phyloP scores from a whole-genome alignment of 1,284 basidiomycete genomes.

The Schizophyllum amplum region DNA sequence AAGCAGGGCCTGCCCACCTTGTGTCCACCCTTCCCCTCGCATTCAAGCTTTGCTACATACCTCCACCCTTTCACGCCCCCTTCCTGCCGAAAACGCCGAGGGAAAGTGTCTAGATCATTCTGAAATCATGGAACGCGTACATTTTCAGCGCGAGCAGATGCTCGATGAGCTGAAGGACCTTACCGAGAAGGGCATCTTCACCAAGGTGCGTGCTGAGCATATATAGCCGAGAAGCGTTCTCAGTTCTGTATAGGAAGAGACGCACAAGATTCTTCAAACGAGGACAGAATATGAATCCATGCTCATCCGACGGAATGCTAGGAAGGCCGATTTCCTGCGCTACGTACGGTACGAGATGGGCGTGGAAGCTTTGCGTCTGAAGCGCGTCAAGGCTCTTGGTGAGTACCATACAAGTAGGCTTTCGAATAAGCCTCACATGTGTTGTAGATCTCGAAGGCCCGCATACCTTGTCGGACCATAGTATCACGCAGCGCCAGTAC shows the following conservation, averaged over 20 bases:
- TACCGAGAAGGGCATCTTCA: constrained; percentile 82
- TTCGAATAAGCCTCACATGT: constrained; percentile 1
- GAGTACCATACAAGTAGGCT: constrained; percentile 21
- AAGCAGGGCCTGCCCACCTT: too few relatives aligned
- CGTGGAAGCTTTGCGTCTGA: constrained; percentile 73
- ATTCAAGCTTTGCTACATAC: too few relatives aligned
- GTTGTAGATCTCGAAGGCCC: constrained; percentile 39
- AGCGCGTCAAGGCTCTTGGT: constrained; percentile 71
- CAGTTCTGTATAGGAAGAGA: constrained; percentile 49
- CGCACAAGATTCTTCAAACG: constrained; percentile 80
- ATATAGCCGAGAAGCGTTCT: constrained; percentile 8
- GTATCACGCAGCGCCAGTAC: constrained; percentile 75
- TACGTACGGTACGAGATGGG: constrained; percentile 92
- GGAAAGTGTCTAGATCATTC: too few relatives aligned
- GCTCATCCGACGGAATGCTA: constrained; percentile 75
- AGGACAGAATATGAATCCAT: constrained; percentile 81
- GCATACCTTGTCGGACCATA: constrained; percentile 71
- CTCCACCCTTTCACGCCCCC: too few relatives aligned
- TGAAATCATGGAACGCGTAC: constrained; percentile 90
- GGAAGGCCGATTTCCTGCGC: constrained; percentile 84
- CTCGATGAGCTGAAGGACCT: constrained; percentile 95
- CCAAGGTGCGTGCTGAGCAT: constrained; percentile 42
- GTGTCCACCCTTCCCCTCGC: too few relatives aligned
- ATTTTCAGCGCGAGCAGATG: constrained; percentile 95
- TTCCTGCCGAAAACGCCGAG: too few relatives aligned